These are phyloP conservation scores for Rutstroemia sydowiana DNA, from an alignment of 2,329 filamentous ascomycete species.

Conservation along the genomic window DNA sequence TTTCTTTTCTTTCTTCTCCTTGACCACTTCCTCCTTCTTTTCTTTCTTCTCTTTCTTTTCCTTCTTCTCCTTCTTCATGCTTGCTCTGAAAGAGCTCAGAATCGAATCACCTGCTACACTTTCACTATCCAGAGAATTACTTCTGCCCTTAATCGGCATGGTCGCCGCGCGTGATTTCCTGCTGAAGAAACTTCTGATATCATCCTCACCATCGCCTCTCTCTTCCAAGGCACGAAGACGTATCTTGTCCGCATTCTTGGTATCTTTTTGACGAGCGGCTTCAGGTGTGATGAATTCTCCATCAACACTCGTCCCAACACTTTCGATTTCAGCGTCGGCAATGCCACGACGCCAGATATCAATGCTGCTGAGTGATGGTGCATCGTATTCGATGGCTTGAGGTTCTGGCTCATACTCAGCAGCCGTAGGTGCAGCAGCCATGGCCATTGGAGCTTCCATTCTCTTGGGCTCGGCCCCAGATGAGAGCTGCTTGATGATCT, in stretches of 20 bases:
- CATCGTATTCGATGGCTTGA: conserved; percentile 27
- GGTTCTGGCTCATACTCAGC: conserved; percentile 16
- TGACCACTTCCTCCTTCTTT: neutral
- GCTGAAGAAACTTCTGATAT: neutral
- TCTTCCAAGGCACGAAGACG: conserved; percentile 19
- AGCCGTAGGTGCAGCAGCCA: conserved; percentile 2
- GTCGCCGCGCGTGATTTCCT: neutral
- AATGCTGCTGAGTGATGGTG: conserved; percentile 27
- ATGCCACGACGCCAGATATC: conserved; percentile 31
- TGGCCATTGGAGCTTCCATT: conserved; percentile 15
- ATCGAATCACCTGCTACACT: neutral
- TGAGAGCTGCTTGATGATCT: conserved; percentile 85
- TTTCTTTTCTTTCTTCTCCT: neutral
- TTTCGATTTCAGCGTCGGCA: conserved; percentile 23
- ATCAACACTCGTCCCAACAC: conserved; percentile 29
- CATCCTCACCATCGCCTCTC: conserved; percentile 1
- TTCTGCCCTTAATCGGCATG: neutral
- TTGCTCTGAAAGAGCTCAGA: neutral
- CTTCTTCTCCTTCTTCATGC: neutral
- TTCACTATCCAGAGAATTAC: neutral
- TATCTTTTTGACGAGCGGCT: conserved; percentile 22
- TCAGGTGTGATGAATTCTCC: conserved; percentile 30
- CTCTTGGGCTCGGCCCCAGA: conserved; percentile 16
- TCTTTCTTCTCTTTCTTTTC: neutral
- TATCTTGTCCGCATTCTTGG: conserved; percentile 17